Conservation (phyloP, 306 rosid genomes). For the Ochetophila trinervis region DNA sequence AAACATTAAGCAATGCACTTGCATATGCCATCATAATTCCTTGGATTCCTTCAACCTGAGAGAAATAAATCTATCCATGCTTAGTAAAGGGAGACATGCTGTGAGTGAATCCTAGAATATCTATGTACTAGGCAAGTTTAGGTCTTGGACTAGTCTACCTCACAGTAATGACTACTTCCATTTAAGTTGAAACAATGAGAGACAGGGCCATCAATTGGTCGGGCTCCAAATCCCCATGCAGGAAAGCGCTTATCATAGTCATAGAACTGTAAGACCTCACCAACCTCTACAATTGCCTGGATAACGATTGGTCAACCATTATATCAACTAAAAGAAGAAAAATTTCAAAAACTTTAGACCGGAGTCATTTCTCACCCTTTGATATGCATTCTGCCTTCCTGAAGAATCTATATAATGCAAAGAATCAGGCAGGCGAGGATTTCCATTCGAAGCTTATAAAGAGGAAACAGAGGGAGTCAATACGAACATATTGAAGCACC, state of each 20-base stretch:
- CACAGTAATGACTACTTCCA: conserved; percentile 87
- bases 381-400: conserved; percentile 95
- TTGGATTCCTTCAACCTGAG: conserved; percentile 97
- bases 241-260: conserved; percentile 92
- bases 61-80: conserved; percentile 14
- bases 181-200: conserved; percentile 98
- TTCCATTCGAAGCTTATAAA: conserved; percentile 96
- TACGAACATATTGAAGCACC: conserved; percentile 13
- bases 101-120: conserved; percentile 19
- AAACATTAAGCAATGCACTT: conserved; percentile 92
- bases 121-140: conserved; percentile 27
- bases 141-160: conserved; percentile 49
- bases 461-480: conserved; percentile 25
- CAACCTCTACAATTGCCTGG: conserved; percentile 92
- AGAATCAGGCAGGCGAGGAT: conserved; percentile 98
- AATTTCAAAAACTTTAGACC: conserved; percentile 15
- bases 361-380: conserved; percentile 67
- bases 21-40: conserved; percentile 96
- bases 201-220: conserved; percentile 99
- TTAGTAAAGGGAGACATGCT: conserved; percentile 18
- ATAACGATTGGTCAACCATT: conserved; percentile 19
- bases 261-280: conserved; percentile 91
- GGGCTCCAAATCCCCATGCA: conserved; percentile 99
- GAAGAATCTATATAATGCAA: conserved; percentile 97
- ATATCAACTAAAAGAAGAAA: conserved; percentile 20